phyloP scores from a whole-genome alignment of 2,329 filamentous ascomycete species.

The Colletotrichum orchidophilum region DNA sequence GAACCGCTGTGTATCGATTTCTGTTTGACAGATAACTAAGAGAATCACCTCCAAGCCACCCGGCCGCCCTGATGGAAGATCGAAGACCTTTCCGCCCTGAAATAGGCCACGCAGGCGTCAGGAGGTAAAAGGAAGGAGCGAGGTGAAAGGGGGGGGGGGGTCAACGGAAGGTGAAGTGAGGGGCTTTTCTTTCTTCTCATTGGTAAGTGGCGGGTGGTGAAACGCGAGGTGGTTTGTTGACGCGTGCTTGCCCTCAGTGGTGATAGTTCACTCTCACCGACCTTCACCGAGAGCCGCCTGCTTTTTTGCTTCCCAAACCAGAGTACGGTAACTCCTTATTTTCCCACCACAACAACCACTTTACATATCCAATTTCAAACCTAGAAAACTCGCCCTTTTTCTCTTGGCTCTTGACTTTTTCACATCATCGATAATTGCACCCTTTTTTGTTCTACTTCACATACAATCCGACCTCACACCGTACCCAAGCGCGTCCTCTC shows the following conservation, averaged over 20 bases:
- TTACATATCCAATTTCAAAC: too few species aligned
- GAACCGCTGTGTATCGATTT: not conserved
- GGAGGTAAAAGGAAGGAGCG: not conserved
- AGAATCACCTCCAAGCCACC: not conserved
- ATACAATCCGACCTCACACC: not conserved
- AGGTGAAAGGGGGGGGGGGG: not conserved
- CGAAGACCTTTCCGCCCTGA: not conserved
- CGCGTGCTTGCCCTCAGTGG: not conserved
- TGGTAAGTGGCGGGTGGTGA: not conserved
- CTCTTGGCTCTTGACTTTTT: not conserved
- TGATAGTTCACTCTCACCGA: not conserved
- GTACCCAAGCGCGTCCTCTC: not conserved
- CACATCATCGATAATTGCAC: not conserved
- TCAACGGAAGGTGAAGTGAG: not conserved
- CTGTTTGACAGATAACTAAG: not conserved
- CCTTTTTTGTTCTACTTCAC: not conserved
- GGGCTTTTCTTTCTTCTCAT: not conserved
- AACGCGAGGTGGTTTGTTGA: not conserved
- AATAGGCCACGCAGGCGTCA: not conserved
- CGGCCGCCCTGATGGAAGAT: not conserved
- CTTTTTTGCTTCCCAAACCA: not conserved
- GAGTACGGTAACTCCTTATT: not conserved
- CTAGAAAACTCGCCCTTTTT: not conserved
- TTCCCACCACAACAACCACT: not conserved
- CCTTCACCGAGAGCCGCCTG: not conserved